Conservation (phyloP, 306 rosid species). For the Benincasa hispida region DNA sequence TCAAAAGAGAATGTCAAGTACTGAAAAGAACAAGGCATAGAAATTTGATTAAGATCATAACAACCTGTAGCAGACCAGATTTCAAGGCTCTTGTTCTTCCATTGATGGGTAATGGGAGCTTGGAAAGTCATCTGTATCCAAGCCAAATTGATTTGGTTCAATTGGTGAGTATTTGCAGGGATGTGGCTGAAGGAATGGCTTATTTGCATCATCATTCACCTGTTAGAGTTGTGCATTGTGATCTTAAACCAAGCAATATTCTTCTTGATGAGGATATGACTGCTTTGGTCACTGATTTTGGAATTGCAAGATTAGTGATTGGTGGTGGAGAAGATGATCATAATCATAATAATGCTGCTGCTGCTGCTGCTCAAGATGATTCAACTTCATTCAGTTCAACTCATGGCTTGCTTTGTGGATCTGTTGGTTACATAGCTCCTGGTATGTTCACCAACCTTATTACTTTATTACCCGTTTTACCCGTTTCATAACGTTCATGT, state of each 20-base stretch:
- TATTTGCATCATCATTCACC: constrained; percentile 84
- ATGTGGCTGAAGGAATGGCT: constrained; percentile 83
- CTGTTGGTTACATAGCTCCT: constrained; percentile 89
- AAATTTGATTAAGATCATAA: constrained; percentile 73
- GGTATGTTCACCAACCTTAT: constrained; percentile 28
- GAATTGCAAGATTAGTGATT: constrained; percentile 62
- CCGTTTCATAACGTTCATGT: no score
- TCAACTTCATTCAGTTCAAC: constrained; percentile 51
- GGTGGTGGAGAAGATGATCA: constrained; percentile 16
- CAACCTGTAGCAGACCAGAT: constrained; percentile 56
- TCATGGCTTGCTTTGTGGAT: constrained; percentile 67
- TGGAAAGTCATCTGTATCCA: constrained; percentile 67
- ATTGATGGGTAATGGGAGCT: constrained; percentile 75
- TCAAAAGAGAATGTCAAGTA: constrained; percentile 69
- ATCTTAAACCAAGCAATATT: constrained; percentile 89
- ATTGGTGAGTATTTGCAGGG: constrained; percentile 62
- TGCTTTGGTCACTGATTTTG: constrained; percentile 85
- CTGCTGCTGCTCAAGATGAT: constrained; percentile 4
- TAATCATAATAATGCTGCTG: not conserved
- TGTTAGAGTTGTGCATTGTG: constrained; percentile 69
- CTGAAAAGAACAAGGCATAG: constrained; percentile 63
- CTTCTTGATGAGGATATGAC: constrained; percentile 73
- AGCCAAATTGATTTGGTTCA: constrained; percentile 52
- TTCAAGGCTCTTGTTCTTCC: constrained; percentile 93
- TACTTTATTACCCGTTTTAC: no score